A percentile compares a stretch with the other conserved stretches of the same genome.
These are phyloP conservation scores for Cyberlindnera subsufficiens DNA, from an alignment of 805 yeast genomes.

Conservation along the genomic window DNA sequence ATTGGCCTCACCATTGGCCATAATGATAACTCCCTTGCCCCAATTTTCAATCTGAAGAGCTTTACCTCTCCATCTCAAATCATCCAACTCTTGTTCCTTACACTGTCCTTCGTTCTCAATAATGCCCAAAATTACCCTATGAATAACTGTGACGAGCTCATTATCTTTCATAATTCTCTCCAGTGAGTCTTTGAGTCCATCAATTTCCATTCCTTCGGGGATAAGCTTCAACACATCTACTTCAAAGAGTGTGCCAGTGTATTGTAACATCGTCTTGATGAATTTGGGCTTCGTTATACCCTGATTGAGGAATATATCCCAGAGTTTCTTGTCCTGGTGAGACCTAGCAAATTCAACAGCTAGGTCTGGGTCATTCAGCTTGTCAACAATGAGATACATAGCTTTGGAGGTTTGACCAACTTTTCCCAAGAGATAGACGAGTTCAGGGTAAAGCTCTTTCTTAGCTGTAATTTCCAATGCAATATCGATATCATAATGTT, in stretches of 20 bases:
- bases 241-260: conserved; percentile 58
- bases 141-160: conserved; percentile 47
- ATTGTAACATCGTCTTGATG: conserved; percentile 65
- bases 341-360: conserved; percentile 70
- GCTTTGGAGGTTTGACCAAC: conserved; percentile 80
- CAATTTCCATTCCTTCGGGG: conserved; percentile 55
- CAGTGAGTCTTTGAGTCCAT: conserved; percentile 58
- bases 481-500: conserved; percentile 57
- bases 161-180: conserved; percentile 58
- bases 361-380: conserved; percentile 68
- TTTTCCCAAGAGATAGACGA: conserved; percentile 75
- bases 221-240: conserved; percentile 65
- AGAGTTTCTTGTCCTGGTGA: conserved; percentile 50
- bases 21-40: conserved; percentile 6
- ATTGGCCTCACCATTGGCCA: conserved; percentile 2
- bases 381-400: conserved; percentile 65
- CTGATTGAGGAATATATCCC: conserved; percentile 70
- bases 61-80: conserved; percentile 27
- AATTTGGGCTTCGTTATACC: conserved; percentile 72
- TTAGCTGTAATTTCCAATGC: conserved; percentile 66
- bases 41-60: conserved; percentile 7
- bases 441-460: conserved; percentile 53
- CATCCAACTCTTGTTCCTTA: conserved; percentile 27
- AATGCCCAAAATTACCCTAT: conserved; percentile 48
- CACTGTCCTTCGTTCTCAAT: conserved; percentile 45